These are phyloP conservation scores for Paramecium sexaurelia DNA, from an alignment of 73 alveolate species.

Conservation along the genomic window DNA sequence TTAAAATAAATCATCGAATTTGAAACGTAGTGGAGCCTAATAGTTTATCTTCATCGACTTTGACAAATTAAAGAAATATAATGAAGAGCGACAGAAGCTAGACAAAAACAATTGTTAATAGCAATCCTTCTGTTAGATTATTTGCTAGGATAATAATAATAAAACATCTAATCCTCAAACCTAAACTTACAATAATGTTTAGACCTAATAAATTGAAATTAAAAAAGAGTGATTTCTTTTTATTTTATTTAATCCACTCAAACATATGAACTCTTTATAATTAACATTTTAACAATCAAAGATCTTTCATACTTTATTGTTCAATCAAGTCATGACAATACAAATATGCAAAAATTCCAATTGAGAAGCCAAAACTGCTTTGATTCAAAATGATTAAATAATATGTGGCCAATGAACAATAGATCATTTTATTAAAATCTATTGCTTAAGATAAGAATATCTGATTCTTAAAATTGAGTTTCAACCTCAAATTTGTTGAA, in stretches of 20 bases:
- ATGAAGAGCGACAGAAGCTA: background rate
- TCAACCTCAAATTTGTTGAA: background rate
- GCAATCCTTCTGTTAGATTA: background rate
- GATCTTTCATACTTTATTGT: background rate
- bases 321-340: background rate
- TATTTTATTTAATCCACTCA: background rate
- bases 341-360: background rate
- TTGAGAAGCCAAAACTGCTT: background rate
- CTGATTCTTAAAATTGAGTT: background rate
- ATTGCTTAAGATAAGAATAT: background rate
- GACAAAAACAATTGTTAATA: background rate
- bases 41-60: background rate
- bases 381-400: background rate
- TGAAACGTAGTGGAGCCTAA: background rate
- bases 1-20: background rate
- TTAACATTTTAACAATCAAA: background rate
- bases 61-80: background rate
- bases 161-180: background rate
- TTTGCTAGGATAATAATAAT: background rate
- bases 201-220: background rate
- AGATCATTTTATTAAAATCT: background rate
- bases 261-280: background rate
- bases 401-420: background rate
- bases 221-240: background rate
- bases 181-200: background rate